Evolutionary conservation across 139 green algal species (phyloP), one percentile per base, ranked within the genome.

Genomic region (Chlamydomonas eustigma): DNA sequence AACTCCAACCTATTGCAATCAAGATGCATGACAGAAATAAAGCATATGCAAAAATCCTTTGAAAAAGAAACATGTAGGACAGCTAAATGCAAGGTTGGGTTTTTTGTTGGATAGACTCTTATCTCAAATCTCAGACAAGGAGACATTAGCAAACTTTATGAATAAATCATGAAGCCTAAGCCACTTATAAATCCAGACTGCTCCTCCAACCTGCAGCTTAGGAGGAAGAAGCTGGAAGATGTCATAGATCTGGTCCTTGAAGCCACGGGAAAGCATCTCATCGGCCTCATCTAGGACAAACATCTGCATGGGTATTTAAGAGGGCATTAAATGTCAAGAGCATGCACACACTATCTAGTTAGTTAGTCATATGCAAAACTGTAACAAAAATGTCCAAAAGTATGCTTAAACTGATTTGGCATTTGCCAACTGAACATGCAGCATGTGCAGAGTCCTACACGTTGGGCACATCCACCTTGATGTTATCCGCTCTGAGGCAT

Each of bases 201-300:
- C n/a, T n/a, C n/a, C n/a, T n/a, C 44, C 22, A 18, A 96, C 92
- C 91, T 98, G 93, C 71, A 99, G 91, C 93, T 98, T 99, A 68
- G 92, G 89, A 25, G 96, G 96, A 84, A 99, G 90, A 80, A 99
- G 92, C 82, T 90, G 90, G 92, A 99, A 99, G 89, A 99, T 99
- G 91, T 99, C 96, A 80, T 99, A 99, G 80, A 99, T 99, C 89
- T 99, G 96, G 85, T 98, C 96, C 92, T 99, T 98, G 92, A 99
- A 99, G 58, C 96, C 96, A 73, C 95, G 89, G 50, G 88, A 96
- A 12, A 98, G 89, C 96, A 99, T 99, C 89, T 99, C 96, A 83
- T 99, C 96, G 44, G 95, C 95, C 93, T 98, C 95, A 71, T 99
- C 96, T 79, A 98, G 91, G 39, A 92, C 84, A 80, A 99, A 99